phyloP scores from a whole-genome alignment of 768 basidiomycete species.

The Pulveroboletus sp. region DNA sequence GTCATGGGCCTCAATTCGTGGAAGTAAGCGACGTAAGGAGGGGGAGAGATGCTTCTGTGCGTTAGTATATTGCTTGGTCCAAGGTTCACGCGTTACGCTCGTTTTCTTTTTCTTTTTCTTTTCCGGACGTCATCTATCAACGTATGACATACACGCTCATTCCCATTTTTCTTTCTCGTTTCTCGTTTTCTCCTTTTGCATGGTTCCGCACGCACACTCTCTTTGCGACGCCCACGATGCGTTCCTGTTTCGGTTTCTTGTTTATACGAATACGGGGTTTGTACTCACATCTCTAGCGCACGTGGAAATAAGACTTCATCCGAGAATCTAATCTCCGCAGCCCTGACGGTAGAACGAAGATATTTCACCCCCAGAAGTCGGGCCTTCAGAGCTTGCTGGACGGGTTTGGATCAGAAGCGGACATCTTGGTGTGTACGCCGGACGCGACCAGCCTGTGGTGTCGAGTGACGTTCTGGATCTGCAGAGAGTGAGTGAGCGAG shows the following conservation, averaged over 20 bases:
- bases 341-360: no score
- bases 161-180: constrained; percentile 1
- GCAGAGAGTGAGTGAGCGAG: background rate
- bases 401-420: constrained; percentile 32
- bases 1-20: constrained; percentile 8
- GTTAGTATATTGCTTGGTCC: background rate
- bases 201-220: background rate
- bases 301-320: constrained; percentile 12
- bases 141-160: background rate
- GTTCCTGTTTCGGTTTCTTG: constrained; percentile 7
- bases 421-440: constrained; percentile 54
- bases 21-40: background rate
- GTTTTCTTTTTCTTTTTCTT: constrained; percentile 6
- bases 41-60: background rate
- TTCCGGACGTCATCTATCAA: constrained; percentile 7
- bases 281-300: constrained; percentile 9
- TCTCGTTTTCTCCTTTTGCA: background rate
- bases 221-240: constrained; percentile 8
- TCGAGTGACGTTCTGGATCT: constrained; percentile 57
- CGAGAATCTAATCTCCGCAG: constrained; percentile 2
- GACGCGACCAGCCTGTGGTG: constrained; percentile 52
- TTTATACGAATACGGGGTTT: background rate
- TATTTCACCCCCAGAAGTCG: no score
- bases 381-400: constrained; percentile 22
- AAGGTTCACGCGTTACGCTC: constrained; percentile 19